Percentiles rank a stretch among this genome's conserved stretches.
These are phyloP conservation scores for Dothideomycetes sp. DNA, from an alignment of 2,329 filamentous ascomycete species.

Conservation along the genomic window DNA sequence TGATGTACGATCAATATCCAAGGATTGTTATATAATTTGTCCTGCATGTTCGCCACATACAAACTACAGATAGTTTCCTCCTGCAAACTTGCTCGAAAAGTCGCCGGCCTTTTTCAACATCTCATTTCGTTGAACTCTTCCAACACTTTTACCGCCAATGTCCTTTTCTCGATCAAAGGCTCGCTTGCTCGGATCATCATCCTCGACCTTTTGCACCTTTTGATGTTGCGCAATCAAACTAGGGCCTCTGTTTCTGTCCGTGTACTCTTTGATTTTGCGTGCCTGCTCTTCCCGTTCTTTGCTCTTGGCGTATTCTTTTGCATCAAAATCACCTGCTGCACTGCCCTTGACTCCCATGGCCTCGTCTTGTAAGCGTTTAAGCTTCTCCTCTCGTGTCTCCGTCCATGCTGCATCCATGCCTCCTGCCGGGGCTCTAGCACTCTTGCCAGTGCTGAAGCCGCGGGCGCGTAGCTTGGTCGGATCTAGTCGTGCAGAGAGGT, in stretches of 20 bases:
- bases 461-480: constrained; percentile 73
- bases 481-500: constrained; percentile 53
- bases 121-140: constrained; percentile 55
- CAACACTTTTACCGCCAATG: constrained; percentile 68
- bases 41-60: no score
- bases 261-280: constrained; percentile 46
- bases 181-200: constrained; percentile 81
- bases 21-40: no score
- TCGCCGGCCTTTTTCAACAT: constrained; percentile 68
- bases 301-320: constrained; percentile 6
- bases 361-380: constrained; percentile 66
- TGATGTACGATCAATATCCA: no score
- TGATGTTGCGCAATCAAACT: constrained; percentile 33
- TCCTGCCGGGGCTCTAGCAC: constrained; percentile 32
- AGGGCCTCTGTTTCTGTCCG: constrained; percentile 28
- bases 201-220: constrained; percentile 34
- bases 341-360: constrained; percentile 41
- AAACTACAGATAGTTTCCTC: constrained; percentile 52
- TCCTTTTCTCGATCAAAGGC: constrained; percentile 91
- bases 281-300: constrained; percentile 33
- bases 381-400: constrained; percentile 82
- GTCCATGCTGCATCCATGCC: constrained; percentile 61
- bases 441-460: constrained; percentile 67
- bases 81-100: constrained; percentile 72
- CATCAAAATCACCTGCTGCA: constrained; percentile 2